Evolutionary conservation across 345 rosid genomes (phyloP).

Genomic region (Combretum micranthum): DNA sequence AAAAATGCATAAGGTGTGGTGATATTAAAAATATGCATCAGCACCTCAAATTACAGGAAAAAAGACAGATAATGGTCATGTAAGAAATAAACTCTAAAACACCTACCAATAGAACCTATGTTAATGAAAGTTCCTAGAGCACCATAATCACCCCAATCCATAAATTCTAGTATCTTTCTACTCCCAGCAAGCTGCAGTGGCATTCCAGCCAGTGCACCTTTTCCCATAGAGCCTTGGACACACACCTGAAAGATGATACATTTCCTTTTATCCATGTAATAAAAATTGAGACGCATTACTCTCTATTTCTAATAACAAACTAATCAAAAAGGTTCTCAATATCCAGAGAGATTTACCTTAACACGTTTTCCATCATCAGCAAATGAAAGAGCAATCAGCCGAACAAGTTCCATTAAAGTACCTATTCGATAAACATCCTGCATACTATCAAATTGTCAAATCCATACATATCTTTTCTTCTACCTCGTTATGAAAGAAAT

Average conservation of each 20-base stretch:
- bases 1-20: no score
- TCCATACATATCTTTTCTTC: constrained; percentile 9
- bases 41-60: not conserved
- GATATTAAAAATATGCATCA: not conserved
- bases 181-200: constrained; percentile 91
- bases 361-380: constrained; percentile 94
- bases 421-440: constrained; percentile 99
- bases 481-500: not conserved
- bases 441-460: constrained; percentile 13
- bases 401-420: constrained; percentile 88
- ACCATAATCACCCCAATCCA: constrained; percentile 95
- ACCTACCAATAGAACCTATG: constrained; percentile 78
- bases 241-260: constrained; percentile 55
- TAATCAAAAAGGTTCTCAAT: no score
- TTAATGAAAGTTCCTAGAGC: constrained; percentile 76
- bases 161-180: constrained; percentile 82
- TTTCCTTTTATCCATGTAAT: not conserved
- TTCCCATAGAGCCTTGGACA: constrained; percentile 98
- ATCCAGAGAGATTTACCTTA: constrained; percentile 41
- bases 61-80: not conserved
- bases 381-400: constrained; percentile 76
- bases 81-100: not conserved
- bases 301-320: no score
- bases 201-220: constrained; percentile 96
- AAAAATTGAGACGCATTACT: no score